Percentiles rank a stretch among this genome's conserved stretches.
phyloP scores from a whole-genome alignment of 2,329 filamentous ascomycete species.

The Dendryphion nanum region DNA sequence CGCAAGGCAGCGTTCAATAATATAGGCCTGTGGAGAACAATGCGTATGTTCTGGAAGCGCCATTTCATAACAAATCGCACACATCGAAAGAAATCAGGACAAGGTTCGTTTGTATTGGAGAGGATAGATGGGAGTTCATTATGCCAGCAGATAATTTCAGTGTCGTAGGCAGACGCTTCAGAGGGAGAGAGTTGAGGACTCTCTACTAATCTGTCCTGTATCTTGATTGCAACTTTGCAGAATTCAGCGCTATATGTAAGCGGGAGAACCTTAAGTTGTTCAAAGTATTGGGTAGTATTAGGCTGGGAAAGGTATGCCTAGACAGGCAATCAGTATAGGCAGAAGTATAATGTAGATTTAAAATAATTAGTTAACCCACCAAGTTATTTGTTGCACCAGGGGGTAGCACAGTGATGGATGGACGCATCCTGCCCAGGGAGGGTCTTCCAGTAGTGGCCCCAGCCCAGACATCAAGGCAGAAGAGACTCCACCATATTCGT shows the following conservation, averaged over 20 bases:
- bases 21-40: slow-evolving; percentile 72
- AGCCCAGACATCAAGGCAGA: slow-evolving; percentile 46
- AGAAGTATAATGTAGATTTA: not conserved
- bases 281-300: slow-evolving; percentile 40
- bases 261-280: slow-evolving; percentile 66
- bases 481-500: slow-evolving; percentile 47
- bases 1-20: slow-evolving; percentile 63
- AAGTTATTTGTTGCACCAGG: slow-evolving; percentile 34
- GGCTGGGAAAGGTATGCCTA: slow-evolving; percentile 38
- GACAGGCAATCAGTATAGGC: not conserved
- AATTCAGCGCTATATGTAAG: slow-evolving; percentile 76
- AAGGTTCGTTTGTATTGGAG: slow-evolving; percentile 54
- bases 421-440: slow-evolving; percentile 38
- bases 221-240: slow-evolving; percentile 73
- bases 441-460: slow-evolving; percentile 44
- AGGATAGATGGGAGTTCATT: slow-evolving; percentile 60
- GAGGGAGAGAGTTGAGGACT: slow-evolving; percentile 65
- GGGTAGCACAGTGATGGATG: slow-evolving; percentile 39
- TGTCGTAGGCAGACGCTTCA: slow-evolving; percentile 66
- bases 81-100: slow-evolving; percentile 68
- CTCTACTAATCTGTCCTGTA: slow-evolving; percentile 73
- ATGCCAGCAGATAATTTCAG: slow-evolving; percentile 70
- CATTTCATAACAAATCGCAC: slow-evolving; percentile 76
- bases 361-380: slow-evolving; percentile 20
- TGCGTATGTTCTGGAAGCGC: slow-evolving; percentile 76